phyloP scores from a whole-genome alignment of 2,329 filamentous ascomycete species.

The Talaromyces amestolkiae region DNA sequence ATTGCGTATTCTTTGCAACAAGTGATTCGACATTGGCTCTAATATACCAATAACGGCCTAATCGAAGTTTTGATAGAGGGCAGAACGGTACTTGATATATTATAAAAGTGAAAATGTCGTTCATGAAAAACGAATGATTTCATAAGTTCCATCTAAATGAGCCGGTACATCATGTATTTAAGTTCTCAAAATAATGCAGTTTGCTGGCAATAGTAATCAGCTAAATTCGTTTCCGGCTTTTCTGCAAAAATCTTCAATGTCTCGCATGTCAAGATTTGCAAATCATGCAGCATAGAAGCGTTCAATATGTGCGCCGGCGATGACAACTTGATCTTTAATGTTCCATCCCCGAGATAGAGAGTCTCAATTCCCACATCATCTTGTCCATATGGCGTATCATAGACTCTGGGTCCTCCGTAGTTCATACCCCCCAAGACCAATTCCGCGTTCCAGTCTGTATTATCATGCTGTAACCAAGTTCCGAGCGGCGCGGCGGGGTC shows the following conservation, averaged over 20 bases:
- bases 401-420: background rate
- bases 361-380: background rate
- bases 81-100: background rate
- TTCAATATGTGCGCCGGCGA: background rate
- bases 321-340: background rate
- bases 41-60: background rate
- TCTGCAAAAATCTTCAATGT: background rate
- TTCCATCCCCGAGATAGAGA: background rate
- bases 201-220: background rate
- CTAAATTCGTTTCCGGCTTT: background rate
- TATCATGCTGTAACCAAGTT: background rate
- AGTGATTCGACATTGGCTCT: background rate
- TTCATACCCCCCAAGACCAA: background rate
- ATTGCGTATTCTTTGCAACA: background rate
- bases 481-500: background rate
- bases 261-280: background rate
- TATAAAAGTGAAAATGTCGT: background rate
- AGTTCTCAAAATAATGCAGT: background rate
- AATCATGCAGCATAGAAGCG: background rate
- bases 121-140: background rate
- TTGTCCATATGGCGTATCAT: background rate
- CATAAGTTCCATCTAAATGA: background rate
- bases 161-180: background rate
- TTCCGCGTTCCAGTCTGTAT: background rate
- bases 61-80: background rate